Evolutionary conservation across 1,139 yeast species (phyloP).

Genomic region (Sugiyamaella japonica): DNA sequence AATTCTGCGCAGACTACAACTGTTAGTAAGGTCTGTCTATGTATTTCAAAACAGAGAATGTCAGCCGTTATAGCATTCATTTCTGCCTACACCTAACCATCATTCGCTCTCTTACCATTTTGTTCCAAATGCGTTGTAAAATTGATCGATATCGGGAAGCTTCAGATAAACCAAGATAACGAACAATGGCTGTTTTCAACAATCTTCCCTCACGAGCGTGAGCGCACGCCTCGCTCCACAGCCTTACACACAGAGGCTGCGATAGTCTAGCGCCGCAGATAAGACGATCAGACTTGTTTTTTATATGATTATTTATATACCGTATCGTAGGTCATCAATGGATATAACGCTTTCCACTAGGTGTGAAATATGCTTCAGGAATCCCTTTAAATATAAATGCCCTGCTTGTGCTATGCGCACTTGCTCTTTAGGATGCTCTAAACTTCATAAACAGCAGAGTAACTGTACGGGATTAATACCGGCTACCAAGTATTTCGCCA

Average conservation of each 20-base stretch:
- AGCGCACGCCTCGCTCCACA: constrained; percentile 6
- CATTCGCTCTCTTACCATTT: constrained; percentile 3
- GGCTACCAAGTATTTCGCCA: constrained; percentile 57
- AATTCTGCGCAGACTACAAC: constrained; percentile 45
- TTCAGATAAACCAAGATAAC: background rate
- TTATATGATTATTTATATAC: background rate
- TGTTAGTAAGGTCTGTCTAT: background rate
- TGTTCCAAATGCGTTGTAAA: background rate
- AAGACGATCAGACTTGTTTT: background rate
- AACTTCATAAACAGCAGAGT: constrained; percentile 60
- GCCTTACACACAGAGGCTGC: background rate
- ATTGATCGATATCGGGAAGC: background rate
- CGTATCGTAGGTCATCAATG: constrained; percentile 3
- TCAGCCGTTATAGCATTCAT: background rate
- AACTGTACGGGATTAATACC: constrained; percentile 71
- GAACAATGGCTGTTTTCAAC: background rate
- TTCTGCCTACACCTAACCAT: no score
- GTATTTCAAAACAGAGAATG: background rate
- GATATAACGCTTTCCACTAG: constrained; percentile 6
- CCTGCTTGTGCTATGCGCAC: constrained; percentile 73
- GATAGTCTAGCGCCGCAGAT: constrained; percentile 1
- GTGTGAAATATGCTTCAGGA: constrained; percentile 27
- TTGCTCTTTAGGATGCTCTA: constrained; percentile 72
- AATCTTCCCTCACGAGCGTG: constrained; percentile 2
- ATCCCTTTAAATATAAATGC: constrained; percentile 65